These are phyloP conservation scores for Auricularia sp. DNA, from an alignment of 768 basidiomycete genomes.

Conservation along the genomic window DNA sequence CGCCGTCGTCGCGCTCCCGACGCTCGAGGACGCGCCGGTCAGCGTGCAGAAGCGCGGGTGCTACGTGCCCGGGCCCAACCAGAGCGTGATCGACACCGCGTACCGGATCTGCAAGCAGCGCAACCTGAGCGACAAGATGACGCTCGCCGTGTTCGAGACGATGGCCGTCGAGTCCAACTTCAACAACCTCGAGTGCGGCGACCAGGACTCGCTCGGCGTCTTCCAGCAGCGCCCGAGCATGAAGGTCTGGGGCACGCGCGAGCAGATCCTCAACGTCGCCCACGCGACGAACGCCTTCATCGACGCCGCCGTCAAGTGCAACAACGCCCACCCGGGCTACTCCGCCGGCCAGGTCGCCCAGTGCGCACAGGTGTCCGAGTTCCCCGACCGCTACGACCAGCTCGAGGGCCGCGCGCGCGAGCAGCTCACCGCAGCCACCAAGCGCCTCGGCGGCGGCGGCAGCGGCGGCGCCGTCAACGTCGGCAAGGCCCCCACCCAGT, in stretches of 20 bases:
- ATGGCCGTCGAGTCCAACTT: slow-evolving; percentile 1
- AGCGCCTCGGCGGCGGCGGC: not conserved
- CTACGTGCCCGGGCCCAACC: not conserved
- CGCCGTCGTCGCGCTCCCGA: not conserved
- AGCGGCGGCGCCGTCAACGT: not conserved
- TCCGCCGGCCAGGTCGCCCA: not conserved
- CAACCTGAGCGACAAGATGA: not conserved
- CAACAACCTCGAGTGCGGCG: not conserved
- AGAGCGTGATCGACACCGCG: not conserved
- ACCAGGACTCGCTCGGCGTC: not conserved
- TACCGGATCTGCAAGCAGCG: not conserved
- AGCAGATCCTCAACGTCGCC: not conserved
- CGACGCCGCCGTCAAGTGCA: not conserved
- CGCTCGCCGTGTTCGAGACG: not conserved
- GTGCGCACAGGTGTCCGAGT: not conserved
- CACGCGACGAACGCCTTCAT: not conserved
- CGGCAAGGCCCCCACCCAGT: not conserved
- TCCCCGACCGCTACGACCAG: slow-evolving; percentile 2
- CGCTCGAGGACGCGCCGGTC: not conserved
- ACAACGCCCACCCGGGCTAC: not conserved
- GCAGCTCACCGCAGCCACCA: not conserved
- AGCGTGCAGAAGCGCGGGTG: not conserved
- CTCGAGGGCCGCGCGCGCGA: not conserved
- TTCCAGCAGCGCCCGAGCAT: slow-evolving; percentile 1
- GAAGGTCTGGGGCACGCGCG: not conserved